Conservation (phyloP, 1,284 basidiomycete genomes). For the Cronartium quercuum region DNA sequence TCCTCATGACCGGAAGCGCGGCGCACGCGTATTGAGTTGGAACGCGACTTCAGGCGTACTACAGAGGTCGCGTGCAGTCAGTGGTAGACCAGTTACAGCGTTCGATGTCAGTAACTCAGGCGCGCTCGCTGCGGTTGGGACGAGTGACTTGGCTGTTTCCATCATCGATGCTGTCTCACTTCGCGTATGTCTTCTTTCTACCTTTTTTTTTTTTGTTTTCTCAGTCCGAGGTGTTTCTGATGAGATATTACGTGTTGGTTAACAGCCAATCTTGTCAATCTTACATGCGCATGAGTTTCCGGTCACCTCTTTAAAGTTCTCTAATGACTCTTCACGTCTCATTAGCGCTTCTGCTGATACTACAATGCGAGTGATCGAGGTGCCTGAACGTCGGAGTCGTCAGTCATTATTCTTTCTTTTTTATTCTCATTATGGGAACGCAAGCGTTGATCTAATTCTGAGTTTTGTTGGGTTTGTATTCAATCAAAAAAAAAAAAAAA, state of each 20-base stretch:
- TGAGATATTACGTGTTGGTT: not conserved
- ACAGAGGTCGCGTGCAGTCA: constrained; percentile 53
- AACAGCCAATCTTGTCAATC: constrained; percentile 74
- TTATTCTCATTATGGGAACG: not conserved
- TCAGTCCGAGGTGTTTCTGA: not conserved
- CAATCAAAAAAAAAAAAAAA: not conserved
- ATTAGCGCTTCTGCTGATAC: constrained; percentile 88
- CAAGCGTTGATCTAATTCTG: not conserved
- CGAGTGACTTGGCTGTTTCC: constrained; percentile 78
- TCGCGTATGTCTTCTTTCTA: constrained; percentile 56
- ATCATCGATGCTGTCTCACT: constrained; percentile 74
- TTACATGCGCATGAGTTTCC: constrained; percentile 93
- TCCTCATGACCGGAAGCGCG: not conserved
- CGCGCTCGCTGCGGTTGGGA: constrained; percentile 72
- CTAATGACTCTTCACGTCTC: constrained; percentile 71
- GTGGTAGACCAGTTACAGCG: constrained; percentile 71
- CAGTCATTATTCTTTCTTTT: not conserved
- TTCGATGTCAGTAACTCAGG: constrained; percentile 77
- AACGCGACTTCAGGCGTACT: not conserved
- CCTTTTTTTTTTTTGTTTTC: not conserved
- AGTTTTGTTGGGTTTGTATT: not conserved
- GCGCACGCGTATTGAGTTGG: not conserved
- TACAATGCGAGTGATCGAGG: constrained; percentile 69
- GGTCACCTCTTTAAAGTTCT: constrained; percentile 81
- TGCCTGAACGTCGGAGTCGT: constrained; percentile 54